phyloP scores from a whole-genome alignment of 306 rosid species.

The Morella rubra region DNA sequence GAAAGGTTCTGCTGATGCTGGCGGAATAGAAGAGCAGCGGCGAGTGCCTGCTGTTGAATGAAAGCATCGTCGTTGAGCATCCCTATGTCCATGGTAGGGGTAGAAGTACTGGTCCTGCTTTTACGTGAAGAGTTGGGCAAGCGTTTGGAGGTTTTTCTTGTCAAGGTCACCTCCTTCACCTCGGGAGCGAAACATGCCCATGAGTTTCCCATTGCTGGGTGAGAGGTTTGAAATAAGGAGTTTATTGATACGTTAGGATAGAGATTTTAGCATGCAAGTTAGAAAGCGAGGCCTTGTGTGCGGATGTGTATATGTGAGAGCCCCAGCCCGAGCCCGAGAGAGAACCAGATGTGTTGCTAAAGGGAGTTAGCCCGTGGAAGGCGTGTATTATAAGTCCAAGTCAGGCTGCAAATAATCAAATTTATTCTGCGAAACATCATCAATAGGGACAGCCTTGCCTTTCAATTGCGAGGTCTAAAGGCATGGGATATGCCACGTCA shows the following conservation, averaged over 20 bases:
- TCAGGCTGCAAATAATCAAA: too few relatives aligned
- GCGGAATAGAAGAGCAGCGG: slow-evolving; percentile 59
- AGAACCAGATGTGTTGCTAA: too few relatives aligned
- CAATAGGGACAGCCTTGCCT: too few relatives aligned
- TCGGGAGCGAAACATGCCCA: slow-evolving; percentile 1
- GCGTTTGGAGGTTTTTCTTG: not conserved
- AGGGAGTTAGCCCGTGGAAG: too few relatives aligned
- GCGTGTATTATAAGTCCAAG: too few relatives aligned
- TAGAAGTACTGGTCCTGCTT: slow-evolving; percentile 41
- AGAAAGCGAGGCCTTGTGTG: too few relatives aligned
- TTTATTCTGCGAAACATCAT: too few relatives aligned
- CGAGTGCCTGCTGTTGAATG: slow-evolving; percentile 72
- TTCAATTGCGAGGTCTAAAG: too few relatives aligned
- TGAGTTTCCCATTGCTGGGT: slow-evolving; percentile 1
- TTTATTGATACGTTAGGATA: not conserved
- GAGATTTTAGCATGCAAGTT: not conserved
- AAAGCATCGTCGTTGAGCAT: slow-evolving; percentile 46
- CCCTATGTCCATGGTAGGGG: slow-evolving; percentile 36
- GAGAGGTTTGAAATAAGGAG: not conserved
- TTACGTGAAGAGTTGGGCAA: slow-evolving; percentile 24
- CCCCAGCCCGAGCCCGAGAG: too few relatives aligned
- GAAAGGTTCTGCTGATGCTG: slow-evolving; percentile 46
- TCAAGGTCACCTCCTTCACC: not conserved
- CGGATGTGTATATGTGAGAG: too few relatives aligned
- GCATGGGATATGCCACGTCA: too few relatives aligned